These are phyloP conservation scores for Cyathus pygmaeus DNA, from an alignment of 1,284 basidiomycete genomes.

Conservation along the genomic window DNA sequence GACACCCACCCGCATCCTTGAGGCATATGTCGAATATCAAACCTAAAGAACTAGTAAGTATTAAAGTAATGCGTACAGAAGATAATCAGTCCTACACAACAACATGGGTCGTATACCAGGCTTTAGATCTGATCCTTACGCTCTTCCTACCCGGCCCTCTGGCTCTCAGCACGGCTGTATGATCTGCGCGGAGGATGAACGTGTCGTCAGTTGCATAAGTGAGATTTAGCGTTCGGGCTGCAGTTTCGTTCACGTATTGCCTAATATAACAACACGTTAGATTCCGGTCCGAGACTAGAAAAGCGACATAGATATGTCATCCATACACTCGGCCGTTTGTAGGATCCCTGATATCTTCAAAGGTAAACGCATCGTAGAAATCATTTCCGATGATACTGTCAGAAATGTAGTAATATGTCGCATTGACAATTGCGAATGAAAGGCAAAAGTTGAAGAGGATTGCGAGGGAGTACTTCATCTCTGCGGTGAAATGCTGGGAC, in stretches of 20 bases:
- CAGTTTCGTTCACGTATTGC: constrained; percentile 43
- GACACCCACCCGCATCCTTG: constrained; percentile 39
- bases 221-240: constrained; percentile 39
- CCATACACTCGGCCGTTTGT: constrained; percentile 59
- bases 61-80: not conserved
- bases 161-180: constrained; percentile 47
- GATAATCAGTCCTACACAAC: constrained; percentile 28
- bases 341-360: constrained; percentile 57
- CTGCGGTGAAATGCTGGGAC: no score
- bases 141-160: constrained; percentile 42
- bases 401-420: constrained; percentile 44
- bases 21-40: constrained; percentile 41
- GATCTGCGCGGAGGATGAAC: constrained; percentile 54
- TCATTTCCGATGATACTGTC: constrained; percentile 52
- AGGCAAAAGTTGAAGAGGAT: no score
- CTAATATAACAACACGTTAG: constrained; percentile 19
- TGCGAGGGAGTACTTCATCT: no score
- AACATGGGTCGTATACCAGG: constrained; percentile 34
- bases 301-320: not conserved
- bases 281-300: not conserved
- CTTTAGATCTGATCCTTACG: constrained; percentile 35
- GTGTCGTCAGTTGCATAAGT: constrained; percentile 40
- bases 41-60: constrained; percentile 14
- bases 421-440: no score
- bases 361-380: constrained; percentile 55